These are phyloP conservation scores for Scheffersomyces coipomensis DNA, from an alignment of 805 yeast species.

Conservation along the genomic window DNA sequence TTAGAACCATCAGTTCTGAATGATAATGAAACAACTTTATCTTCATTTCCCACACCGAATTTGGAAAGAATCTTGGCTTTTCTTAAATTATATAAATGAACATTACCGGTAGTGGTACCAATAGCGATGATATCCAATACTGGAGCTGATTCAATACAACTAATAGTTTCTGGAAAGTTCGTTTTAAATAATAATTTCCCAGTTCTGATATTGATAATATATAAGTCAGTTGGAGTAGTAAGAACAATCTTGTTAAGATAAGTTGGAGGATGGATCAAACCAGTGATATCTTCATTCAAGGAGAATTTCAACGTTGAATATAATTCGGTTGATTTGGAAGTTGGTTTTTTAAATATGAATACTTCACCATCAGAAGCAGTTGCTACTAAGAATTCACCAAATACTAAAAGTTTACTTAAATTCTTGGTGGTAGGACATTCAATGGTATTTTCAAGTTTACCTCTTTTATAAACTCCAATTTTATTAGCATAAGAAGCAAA, in stretches of 20 bases:
- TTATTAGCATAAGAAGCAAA: slow-evolving; percentile 72
- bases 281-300: slow-evolving; percentile 71
- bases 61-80: slow-evolving; percentile 56
- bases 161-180: slow-evolving; percentile 43
- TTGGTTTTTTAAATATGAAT: slow-evolving; percentile 53
- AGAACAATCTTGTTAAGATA: slow-evolving; percentile 85
- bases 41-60: slow-evolving; percentile 36
- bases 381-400: slow-evolving; percentile 78
- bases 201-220: slow-evolving; percentile 72
- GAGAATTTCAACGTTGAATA: slow-evolving; percentile 61
- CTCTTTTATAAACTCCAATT: slow-evolving; percentile 81
- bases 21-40: slow-evolving; percentile 59
- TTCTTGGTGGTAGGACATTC: slow-evolving; percentile 31
- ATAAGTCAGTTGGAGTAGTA: slow-evolving; percentile 64
- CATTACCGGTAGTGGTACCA: slow-evolving; percentile 69
- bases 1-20: slow-evolving; percentile 90
- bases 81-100: slow-evolving; percentile 64
- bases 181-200: slow-evolving; percentile 67
- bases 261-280: slow-evolving; percentile 81
- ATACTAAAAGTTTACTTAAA: slow-evolving; percentile 53
- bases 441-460: slow-evolving; percentile 53
- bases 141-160: slow-evolving; percentile 80
- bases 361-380: slow-evolving; percentile 41
- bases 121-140: slow-evolving; percentile 80
- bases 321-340: slow-evolving; percentile 51